Evolutionary conservation across 2,329 filamentous ascomycete genomes (phyloP).

Genomic region (Hypoxylon rubiginosum): DNA sequence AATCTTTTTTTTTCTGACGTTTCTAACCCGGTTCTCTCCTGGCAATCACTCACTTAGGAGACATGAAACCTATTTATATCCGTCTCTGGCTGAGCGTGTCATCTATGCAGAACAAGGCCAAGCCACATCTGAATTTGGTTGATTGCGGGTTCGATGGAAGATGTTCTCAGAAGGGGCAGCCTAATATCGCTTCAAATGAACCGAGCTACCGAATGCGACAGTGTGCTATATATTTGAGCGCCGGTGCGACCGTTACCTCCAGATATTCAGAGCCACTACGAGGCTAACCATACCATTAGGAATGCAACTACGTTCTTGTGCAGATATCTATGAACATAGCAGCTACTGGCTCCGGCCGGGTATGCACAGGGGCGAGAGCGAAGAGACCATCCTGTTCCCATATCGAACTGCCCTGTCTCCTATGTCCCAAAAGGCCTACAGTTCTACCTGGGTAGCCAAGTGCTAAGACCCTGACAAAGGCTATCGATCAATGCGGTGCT

Average conservation of each 20-base stretch:
- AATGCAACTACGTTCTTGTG: too few species aligned
- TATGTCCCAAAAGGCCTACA: too few species aligned
- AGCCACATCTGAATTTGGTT: background rate
- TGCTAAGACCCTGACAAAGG: too few species aligned
- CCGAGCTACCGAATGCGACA: background rate
- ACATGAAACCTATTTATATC: background rate
- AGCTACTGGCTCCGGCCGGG: too few species aligned
- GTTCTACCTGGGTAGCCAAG: background rate
- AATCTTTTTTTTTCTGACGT: background rate
- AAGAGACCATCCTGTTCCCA: too few species aligned
- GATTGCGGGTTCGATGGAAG: too few species aligned
- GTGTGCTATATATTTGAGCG: background rate
- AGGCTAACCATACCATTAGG: too few species aligned
- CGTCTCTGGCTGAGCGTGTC: slow-evolving; percentile 4
- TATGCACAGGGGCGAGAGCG: too few species aligned
- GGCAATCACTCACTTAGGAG: too few species aligned
- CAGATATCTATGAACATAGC: too few species aligned
- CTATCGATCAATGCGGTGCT: background rate
- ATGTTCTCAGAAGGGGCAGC: background rate
- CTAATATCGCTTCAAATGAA: background rate
- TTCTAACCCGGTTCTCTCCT: background rate
- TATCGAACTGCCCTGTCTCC: too few species aligned
- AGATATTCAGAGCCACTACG: too few species aligned
- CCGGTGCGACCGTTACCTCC: background rate
- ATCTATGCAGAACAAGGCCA: background rate